phyloP scores from a whole-genome alignment of 805 yeast genomes.

The Candida saitoana region DNA sequence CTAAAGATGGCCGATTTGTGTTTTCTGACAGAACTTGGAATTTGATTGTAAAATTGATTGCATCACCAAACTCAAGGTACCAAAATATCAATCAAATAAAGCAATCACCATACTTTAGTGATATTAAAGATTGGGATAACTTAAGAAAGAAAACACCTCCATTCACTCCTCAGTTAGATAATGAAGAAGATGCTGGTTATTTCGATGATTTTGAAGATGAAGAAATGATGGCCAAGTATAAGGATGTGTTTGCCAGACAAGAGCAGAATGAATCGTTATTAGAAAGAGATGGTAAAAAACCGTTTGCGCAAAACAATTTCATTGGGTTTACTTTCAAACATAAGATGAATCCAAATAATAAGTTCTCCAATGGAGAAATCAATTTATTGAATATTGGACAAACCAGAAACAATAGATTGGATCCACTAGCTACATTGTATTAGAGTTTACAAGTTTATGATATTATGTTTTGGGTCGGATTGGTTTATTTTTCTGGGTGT shows the following conservation, averaged over 20 bases:
- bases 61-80: slow-evolving; percentile 71
- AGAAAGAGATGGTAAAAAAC: slow-evolving; percentile 41
- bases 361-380: slow-evolving; percentile 36
- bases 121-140: slow-evolving; percentile 65
- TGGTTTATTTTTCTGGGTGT: not conserved
- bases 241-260: slow-evolving; percentile 92
- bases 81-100: slow-evolving; percentile 78
- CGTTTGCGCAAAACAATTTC: slow-evolving; percentile 52
- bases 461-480: not conserved
- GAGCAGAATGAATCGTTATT: slow-evolving; percentile 78
- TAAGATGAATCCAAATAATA: slow-evolving; percentile 54
- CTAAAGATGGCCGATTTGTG: slow-evolving; percentile 85
- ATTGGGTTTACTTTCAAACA: slow-evolving; percentile 97
- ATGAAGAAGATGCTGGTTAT: slow-evolving; percentile 97
- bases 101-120: slow-evolving; percentile 76
- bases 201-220: slow-evolving; percentile 97
- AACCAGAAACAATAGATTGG: slow-evolving; percentile 23
- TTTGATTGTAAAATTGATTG: slow-evolving; percentile 71
- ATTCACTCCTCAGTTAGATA: slow-evolving; percentile 92
- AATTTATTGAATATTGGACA: slow-evolving; percentile 28
- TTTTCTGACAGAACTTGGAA: slow-evolving; percentile 97
- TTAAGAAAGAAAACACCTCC: slow-evolving; percentile 80
- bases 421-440: slow-evolving; percentile 43
- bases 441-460: not conserved
- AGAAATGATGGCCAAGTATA: slow-evolving; percentile 95